A percentile compares a stretch with the other conserved stretches of the same genome.
These are phyloP conservation scores for Chrysoporthe puriensis DNA, from an alignment of 2,329 filamentous ascomycete species.

Conservation along the genomic window DNA sequence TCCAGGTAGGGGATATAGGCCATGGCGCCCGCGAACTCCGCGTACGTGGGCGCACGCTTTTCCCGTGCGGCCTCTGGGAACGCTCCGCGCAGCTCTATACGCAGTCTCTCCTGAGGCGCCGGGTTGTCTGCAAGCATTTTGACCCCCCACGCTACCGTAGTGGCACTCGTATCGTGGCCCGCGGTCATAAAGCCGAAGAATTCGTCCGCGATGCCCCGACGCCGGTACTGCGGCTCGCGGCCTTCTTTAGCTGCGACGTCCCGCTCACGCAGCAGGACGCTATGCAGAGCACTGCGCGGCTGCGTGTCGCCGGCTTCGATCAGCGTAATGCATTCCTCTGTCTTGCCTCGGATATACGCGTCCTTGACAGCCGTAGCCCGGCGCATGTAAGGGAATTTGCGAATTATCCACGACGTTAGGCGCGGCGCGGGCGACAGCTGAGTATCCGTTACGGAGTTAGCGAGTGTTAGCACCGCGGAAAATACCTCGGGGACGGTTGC, in stretches of 20 bases:
- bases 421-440: slow-evolving; percentile 37
- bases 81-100: slow-evolving; percentile 23
- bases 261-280: slow-evolving; percentile 39
- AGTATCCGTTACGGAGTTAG: slow-evolving; percentile 35
- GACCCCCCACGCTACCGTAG: slow-evolving; percentile 35
- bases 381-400: slow-evolving; percentile 36
- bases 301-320: slow-evolving; percentile 31
- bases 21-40: slow-evolving; percentile 36
- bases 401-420: slow-evolving; percentile 36
- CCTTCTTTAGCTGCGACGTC: slow-evolving; percentile 35
- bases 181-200: slow-evolving; percentile 40
- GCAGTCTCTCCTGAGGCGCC: slow-evolving; percentile 33
- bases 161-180: slow-evolving; percentile 40
- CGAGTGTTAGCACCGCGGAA: slow-evolving; percentile 35
- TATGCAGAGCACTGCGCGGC: slow-evolving; percentile 38
- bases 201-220: slow-evolving; percentile 34
- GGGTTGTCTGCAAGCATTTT: slow-evolving; percentile 35
- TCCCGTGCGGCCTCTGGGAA: slow-evolving; percentile 31
- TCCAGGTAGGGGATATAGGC: slow-evolving; percentile 41
- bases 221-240: slow-evolving; percentile 33
- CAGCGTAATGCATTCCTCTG: slow-evolving; percentile 31
- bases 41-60: slow-evolving; percentile 35
- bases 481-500: slow-evolving; percentile 32
- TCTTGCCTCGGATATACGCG: slow-evolving; percentile 34
- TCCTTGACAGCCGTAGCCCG: slow-evolving; percentile 38